Conservation (phyloP, 1,284 basidiomycete genomes). For the Rhodotorula glutinis region DNA sequence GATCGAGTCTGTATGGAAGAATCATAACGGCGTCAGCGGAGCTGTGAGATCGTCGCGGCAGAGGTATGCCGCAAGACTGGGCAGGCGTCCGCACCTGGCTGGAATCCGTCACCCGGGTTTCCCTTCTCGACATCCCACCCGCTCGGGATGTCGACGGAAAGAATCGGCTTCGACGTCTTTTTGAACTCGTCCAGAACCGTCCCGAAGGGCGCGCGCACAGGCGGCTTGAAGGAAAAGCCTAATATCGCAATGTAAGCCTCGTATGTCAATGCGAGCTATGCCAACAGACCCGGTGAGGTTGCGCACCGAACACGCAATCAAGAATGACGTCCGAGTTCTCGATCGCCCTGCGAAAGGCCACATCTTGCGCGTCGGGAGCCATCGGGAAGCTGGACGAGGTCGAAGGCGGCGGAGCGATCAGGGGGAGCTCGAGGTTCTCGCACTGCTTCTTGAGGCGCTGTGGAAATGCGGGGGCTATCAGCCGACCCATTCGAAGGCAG, state of each 20-base stretch:
- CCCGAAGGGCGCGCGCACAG: constrained; percentile 84
- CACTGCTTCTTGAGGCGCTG: constrained; percentile 81
- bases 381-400: constrained; percentile 28
- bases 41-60: not conserved
- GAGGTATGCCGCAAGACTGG: no score
- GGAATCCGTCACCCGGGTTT: constrained; percentile 49
- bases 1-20: constrained; percentile 67
- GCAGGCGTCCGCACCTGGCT: constrained; percentile 24
- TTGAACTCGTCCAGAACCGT: constrained; percentile 66
- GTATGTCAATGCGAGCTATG: no score
- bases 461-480: rapidly evolving
- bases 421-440: constrained; percentile 74
- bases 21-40: not conserved
- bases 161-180: constrained; percentile 63
- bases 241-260: no score
- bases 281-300: no score
- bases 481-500: no score
- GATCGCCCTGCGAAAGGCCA: constrained; percentile 57
- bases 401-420: constrained; percentile 53
- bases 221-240: constrained; percentile 92
- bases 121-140: constrained; percentile 92
- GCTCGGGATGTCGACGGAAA: constrained; percentile 86
- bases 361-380: constrained; percentile 47
- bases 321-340: constrained; percentile 72
- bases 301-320: constrained; percentile 81